These are phyloP conservation scores for Mucor sp. DNA, from an alignment of 371 early-diverging fungal species.

Conservation along the genomic window DNA sequence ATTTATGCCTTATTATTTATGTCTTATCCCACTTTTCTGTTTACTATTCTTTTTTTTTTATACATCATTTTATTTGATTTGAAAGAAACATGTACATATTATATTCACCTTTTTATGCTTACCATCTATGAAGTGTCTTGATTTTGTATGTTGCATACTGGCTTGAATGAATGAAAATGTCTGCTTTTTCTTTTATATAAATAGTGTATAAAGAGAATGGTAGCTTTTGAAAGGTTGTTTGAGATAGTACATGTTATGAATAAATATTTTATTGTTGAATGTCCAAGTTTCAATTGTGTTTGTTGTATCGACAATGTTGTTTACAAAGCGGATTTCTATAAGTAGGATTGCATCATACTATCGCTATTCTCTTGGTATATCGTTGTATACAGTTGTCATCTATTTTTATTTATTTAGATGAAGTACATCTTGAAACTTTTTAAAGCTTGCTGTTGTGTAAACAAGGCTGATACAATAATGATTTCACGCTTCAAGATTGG, in stretches of 20 bases:
- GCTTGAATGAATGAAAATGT: neutral
- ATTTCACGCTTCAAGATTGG: neutral
- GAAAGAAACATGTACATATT: neutral
- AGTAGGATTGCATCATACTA: neutral
- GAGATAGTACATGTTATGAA: neutral
- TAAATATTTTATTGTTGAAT: neutral
- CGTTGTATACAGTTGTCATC: neutral
- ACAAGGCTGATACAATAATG: neutral
- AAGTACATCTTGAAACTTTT: neutral
- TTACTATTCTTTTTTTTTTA: neutral
- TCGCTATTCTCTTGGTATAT: neutral
- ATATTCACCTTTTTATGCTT: neutral
- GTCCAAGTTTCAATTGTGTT: neutral
- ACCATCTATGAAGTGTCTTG: neutral
- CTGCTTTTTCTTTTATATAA: neutral
- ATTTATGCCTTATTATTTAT: neutral
- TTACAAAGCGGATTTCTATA: neutral
- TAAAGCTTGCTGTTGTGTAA: neutral
- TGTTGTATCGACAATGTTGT: neutral
- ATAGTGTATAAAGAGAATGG: neutral
- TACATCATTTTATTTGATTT: neutral
- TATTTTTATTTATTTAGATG: neutral
- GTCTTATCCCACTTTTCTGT: neutral
- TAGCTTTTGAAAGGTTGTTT: neutral
- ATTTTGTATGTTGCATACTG: neutral